These are phyloP conservation scores for Volvox reticuliferus DNA, from an alignment of 139 green algal species.

Conservation along the genomic window DNA sequence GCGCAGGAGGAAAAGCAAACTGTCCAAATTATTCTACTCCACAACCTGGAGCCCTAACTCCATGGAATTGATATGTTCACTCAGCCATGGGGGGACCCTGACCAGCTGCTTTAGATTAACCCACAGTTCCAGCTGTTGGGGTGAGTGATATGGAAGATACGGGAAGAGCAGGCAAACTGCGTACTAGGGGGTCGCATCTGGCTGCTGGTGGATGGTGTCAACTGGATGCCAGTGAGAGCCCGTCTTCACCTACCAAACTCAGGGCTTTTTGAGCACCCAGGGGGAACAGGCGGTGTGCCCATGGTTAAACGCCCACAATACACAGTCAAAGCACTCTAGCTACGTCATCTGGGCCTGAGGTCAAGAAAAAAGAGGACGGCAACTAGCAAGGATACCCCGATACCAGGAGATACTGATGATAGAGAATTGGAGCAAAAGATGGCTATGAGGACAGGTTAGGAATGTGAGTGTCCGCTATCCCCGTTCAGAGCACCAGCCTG, in stretches of 20 bases:
- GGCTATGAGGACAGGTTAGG: not conserved
- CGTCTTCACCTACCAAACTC: not conserved
- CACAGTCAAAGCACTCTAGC: not conserved
- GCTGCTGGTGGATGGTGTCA: not conserved
- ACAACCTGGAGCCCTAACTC: not conserved
- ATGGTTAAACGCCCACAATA: not conserved
- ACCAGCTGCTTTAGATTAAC: constrained; percentile 21
- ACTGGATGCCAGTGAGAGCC: not conserved
- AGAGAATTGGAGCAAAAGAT: not conserved
- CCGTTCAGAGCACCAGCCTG: not conserved
- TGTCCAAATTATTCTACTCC: constrained; percentile 18
- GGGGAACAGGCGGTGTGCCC: not conserved
- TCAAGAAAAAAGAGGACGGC: no score
- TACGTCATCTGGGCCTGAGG: not conserved
- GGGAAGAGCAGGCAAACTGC: not conserved
- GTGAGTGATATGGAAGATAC: not conserved
- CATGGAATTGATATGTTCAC: not conserved
- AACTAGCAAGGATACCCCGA: not conserved
- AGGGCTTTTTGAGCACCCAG: not conserved
- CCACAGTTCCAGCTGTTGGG: not conserved
- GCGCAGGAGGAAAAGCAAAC: not conserved
- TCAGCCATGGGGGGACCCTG: not conserved
- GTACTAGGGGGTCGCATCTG: not conserved
- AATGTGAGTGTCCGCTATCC: not conserved
- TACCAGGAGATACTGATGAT: not conserved